Percentiles rank a stretch among this genome's conserved stretches.
phyloP scores from a whole-genome alignment of 1,139 yeast species.

The Yamadazyma siamensis region DNA sequence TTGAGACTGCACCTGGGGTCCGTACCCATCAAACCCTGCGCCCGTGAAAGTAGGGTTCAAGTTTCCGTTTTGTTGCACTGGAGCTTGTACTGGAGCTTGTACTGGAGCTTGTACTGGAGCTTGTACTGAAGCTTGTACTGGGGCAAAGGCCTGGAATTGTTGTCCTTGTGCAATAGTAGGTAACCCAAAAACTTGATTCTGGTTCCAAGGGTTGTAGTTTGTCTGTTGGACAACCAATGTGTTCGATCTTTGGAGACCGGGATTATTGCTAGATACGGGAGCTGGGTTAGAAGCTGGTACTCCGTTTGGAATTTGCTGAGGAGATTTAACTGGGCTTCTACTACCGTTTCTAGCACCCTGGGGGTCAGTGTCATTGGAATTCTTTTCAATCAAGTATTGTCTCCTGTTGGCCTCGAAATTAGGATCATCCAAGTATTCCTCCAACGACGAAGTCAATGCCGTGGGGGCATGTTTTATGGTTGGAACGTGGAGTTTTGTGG shows the following conservation, averaged over 20 bases:
- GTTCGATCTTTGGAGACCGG: slow-evolving; percentile 20
- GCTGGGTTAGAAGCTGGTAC: background rate
- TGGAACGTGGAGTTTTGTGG: slow-evolving; percentile 89
- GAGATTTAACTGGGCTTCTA: background rate
- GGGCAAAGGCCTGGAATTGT: slow-evolving; percentile 3
- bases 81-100: slow-evolving; percentile 5
- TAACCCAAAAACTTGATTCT: slow-evolving; percentile 10
- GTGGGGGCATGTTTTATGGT: slow-evolving; percentile 97
- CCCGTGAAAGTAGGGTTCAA: slow-evolving; percentile 45
- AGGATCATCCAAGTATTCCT: slow-evolving; percentile 85
- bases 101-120: slow-evolving; percentile 14
- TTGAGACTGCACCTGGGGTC: slow-evolving; percentile 21
- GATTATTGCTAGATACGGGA: background rate
- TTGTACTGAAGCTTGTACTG: slow-evolving; percentile 8
- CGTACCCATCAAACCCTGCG: slow-evolving; percentile 56
- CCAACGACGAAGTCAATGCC: slow-evolving; percentile 79
- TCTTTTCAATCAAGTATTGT: slow-evolving; percentile 67
- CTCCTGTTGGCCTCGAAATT: slow-evolving; percentile 76
- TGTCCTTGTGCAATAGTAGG: slow-evolving; percentile 14
- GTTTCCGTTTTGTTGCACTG: slow-evolving; percentile 6
- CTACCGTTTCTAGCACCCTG: background rate
- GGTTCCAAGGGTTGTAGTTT: slow-evolving; percentile 46
- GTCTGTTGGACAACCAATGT: slow-evolving; percentile 41
- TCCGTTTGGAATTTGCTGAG: too few relatives aligned
- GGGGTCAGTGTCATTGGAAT: slow-evolving; percentile 2